Evolutionary conservation across 2,329 filamentous ascomycete genomes (phyloP).

Genomic region (Fusarium tuaranense): DNA sequence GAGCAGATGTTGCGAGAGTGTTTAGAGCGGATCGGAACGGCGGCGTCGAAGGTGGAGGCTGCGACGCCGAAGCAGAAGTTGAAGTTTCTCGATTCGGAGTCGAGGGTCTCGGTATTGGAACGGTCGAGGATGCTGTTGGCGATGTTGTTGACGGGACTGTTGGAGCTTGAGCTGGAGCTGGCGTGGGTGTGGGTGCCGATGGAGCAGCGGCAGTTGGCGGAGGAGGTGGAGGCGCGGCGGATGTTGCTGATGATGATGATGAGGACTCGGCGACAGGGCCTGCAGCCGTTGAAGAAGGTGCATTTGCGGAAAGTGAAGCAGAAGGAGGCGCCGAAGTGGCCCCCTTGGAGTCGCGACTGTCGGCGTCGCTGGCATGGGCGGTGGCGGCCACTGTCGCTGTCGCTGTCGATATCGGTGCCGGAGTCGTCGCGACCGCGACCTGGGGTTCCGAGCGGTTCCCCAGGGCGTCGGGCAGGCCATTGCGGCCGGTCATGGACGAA

Average conservation of each 20-base stretch:
- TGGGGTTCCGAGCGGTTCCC: conserved; percentile 38
- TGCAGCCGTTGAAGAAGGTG: conserved; percentile 1
- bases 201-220: conserved; percentile 7
- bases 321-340: conserved; percentile 22
- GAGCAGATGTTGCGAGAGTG: conserved; percentile 4
- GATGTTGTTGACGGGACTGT: conserved; percentile 10
- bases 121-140: conserved; percentile 10
- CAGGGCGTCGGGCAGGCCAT: conserved; percentile 41
- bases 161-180: conserved; percentile 5
- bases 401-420: conserved; percentile 23
- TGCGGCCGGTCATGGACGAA: conserved; percentile 64
- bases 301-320: conserved; percentile 13
- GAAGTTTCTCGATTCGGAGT: conserved; percentile 11
- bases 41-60: conserved; percentile 38
- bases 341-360: conserved; percentile 27
- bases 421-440: conserved; percentile 36
- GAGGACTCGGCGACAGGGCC: conserved; percentile 15
- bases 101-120: conserved; percentile 13
- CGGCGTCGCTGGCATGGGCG: conserved; percentile 24
- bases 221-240: conserved; percentile 16
- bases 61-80: conserved; percentile 9
- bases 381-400: conserved; percentile 24
- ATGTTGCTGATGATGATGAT: conserved; percentile 25
- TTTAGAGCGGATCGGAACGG: conserved; percentile 20
- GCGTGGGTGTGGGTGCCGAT: conserved; percentile 1